These are phyloP conservation scores for Adansonia digitata DNA, from an alignment of 345 rosid species.

Conservation along the genomic window DNA sequence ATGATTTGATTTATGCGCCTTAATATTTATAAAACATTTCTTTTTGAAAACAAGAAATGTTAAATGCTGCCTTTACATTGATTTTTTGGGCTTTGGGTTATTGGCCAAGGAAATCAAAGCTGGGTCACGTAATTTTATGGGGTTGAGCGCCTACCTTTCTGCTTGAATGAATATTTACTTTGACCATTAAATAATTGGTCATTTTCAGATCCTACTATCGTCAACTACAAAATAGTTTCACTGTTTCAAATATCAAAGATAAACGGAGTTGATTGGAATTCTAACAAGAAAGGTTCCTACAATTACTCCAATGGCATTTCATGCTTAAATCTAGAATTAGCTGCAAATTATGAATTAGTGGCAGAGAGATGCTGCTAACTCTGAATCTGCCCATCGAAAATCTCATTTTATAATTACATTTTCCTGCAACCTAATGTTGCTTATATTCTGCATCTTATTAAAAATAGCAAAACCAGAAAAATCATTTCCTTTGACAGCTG, in stretches of 20 bases:
- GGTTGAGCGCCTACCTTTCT: too few species aligned
- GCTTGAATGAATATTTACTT: too few species aligned
- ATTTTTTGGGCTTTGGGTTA: neutral
- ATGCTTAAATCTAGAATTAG: too few species aligned
- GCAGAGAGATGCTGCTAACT: too few species aligned
- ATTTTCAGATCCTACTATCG: too few species aligned
- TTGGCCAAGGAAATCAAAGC: neutral
- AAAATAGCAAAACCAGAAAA: neutral
- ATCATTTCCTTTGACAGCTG: neutral
- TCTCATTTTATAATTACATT: constrained; percentile 15
- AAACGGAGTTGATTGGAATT: too few species aligned
- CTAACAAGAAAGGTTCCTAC: too few species aligned
- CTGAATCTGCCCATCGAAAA: neutral
- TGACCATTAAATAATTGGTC: too few species aligned
- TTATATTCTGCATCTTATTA: constrained; percentile 11
- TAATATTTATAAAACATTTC: neutral
- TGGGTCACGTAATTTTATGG: neutral
- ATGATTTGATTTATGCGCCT: neutral
- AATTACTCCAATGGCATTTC: too few species aligned
- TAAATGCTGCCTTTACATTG: neutral
- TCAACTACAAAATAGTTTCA: too few species aligned
- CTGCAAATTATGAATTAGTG: too few species aligned
- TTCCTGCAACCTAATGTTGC: constrained; percentile 8
- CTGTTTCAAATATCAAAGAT: too few species aligned
- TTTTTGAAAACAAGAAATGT: neutral